phyloP scores from a whole-genome alignment of 2,329 filamentous ascomycete species.

The Aspergillus intermedius region DNA sequence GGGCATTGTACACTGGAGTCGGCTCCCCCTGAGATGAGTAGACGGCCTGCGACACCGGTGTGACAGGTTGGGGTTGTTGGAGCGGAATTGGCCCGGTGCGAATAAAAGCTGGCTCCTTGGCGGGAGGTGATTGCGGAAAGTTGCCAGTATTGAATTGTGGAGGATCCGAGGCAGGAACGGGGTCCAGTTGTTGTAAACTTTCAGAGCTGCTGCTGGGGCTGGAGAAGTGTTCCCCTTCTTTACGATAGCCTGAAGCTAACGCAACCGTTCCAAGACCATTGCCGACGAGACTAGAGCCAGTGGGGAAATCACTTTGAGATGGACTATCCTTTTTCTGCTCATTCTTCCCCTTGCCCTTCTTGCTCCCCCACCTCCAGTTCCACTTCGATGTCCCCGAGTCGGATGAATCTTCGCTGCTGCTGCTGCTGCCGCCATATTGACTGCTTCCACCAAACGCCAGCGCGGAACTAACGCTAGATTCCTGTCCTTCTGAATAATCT shows the following conservation, averaged over 20 bases:
- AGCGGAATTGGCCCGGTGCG: conserved; percentile 60
- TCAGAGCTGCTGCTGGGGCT: neutral
- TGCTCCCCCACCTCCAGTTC: conserved; percentile 56
- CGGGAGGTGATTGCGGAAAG: conserved; percentile 18
- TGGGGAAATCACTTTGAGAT: conserved; percentile 16
- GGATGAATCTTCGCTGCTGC: conserved; percentile 47
- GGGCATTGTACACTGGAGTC: conserved; percentile 35
- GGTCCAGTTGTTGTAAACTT: conserved; percentile 53
- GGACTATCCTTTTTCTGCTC: conserved; percentile 22
- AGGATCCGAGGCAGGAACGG: conserved; percentile 61
- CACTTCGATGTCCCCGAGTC: conserved; percentile 53
- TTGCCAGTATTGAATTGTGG: conserved; percentile 51
- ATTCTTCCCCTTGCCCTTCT: conserved; percentile 37
- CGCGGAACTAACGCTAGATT: conserved; percentile 49
- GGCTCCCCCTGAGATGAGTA: conserved; percentile 47
- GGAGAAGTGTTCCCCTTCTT: conserved; percentile 12
- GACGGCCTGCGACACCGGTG: conserved; percentile 63
- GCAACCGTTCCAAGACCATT: conserved; percentile 39
- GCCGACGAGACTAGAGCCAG: conserved; percentile 32
- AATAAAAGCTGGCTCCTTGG: conserved; percentile 23
- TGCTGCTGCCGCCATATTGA: conserved; percentile 26
- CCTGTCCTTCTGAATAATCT: conserved; percentile 50
- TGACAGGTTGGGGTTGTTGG: conserved; percentile 77
- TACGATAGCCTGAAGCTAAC: conserved; percentile 30
- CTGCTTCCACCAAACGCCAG: conserved; percentile 55